Evolutionary conservation across 257 asterid genomes (phyloP), one percentile per base, ranked within the genome.

Genomic region (Fraxinus pennsylvanica): DNA sequence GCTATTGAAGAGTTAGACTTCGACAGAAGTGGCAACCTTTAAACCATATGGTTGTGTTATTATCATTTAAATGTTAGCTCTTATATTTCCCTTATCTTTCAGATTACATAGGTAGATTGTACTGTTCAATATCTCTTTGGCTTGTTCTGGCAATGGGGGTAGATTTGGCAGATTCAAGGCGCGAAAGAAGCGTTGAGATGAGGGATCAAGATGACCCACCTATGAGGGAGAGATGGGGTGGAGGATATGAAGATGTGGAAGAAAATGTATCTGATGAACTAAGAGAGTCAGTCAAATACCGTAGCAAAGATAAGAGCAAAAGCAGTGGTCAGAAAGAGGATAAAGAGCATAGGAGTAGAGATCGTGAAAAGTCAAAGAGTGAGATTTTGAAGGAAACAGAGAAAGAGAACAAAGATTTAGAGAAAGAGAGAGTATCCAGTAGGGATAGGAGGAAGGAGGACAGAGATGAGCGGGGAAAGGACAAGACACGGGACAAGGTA

Each of bases 401-500:
- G 71, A 89, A 85, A 74, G 93, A 85, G 73, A 74, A 59, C 30
- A 92, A 85, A 82, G 90, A 83, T 72, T 74, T 79, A 41, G 92
- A 86, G 77, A 88, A 85, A 78, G 89, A 85, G 72, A 74, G 86
- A 52, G 69, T 63, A 17, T 84, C 89, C 5, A 74, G 84, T 79
- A 86, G 90, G 83, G 97, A 88, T 77, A 85, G 86, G 87, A 89
- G 89, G 88, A 91, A 86, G 84, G 98, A 87, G 72, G 96, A 94
- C 70, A 90, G 83, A 69, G 91, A 89, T 73, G 93, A 87, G 59
- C 81, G 76, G 75, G 95, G 84, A 57, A 94, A 81, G 79, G 96
- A 86, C 70, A 88, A 76, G 83, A 81, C 69, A 63, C 85, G 89
- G 29, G 94, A 86, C 45, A 90, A 81, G 81, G 79, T 61, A 15